Evolutionary conservation across 1,284 basidiomycete species (phyloP).

Genomic region (Filobasidium uniguttulatum): DNA sequence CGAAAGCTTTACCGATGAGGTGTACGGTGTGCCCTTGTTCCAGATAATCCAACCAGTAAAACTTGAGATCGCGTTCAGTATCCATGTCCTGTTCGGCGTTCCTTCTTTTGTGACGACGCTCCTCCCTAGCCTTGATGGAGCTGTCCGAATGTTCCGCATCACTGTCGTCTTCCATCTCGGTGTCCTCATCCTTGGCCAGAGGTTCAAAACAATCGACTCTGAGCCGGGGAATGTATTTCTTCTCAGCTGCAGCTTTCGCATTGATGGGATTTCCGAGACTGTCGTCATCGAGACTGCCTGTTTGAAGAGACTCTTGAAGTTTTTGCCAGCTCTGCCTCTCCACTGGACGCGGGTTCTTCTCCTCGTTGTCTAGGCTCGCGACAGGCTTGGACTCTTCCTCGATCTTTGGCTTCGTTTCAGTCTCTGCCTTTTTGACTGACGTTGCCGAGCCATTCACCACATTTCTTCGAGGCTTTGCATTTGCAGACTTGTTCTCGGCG

Average conservation of each 20-base stretch:
- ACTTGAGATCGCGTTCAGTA: constrained; percentile 48
- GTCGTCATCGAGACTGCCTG: constrained; percentile 5
- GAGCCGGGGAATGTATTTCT: constrained; percentile 12
- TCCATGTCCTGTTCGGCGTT: constrained; percentile 49
- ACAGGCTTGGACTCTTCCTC: constrained; percentile 7
- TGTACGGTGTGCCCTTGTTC: constrained; percentile 63
- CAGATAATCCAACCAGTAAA: constrained; percentile 88
- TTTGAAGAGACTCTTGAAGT: constrained; percentile 11
- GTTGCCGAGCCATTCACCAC: constrained; percentile 14
- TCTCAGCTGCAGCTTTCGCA: constrained; percentile 5
- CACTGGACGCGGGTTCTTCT: not conserved
- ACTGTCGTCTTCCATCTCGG: constrained; percentile 3
- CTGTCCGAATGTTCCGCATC: constrained; percentile 4
- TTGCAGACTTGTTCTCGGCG: not conserved
- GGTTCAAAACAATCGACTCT: constrained; percentile 14
- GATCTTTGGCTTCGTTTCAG: constrained; percentile 8
- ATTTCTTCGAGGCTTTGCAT: constrained; percentile 4
- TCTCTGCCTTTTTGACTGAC: constrained; percentile 10
- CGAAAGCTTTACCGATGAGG: constrained; percentile 76
- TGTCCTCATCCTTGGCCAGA: constrained; percentile 5
- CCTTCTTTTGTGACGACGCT: constrained; percentile 20
- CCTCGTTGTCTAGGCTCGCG: not conserved
- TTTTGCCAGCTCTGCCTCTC: constrained; percentile 12
- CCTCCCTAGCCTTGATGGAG: constrained; percentile 36
- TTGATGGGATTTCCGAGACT: constrained; percentile 9